Percentiles rank a stretch among this genome's conserved stretches.
Evolutionary conservation across 2,329 filamentous ascomycete species (phyloP).

Genomic region (Cordyceps cicadae): DNA sequence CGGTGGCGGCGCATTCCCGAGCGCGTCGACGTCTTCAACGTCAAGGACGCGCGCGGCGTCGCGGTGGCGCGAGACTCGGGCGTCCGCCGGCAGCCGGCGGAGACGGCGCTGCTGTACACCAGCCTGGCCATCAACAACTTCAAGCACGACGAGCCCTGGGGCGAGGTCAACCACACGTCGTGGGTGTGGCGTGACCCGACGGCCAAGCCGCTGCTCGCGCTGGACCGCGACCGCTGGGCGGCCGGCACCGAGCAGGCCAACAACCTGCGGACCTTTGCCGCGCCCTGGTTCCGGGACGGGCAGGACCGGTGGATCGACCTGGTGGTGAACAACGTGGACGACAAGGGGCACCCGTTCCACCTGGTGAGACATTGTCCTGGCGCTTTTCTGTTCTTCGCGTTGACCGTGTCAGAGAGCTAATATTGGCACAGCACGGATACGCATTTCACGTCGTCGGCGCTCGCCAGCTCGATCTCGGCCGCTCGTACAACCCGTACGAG

Average conservation of each 20-base stretch:
- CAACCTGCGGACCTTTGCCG: conserved; percentile 11
- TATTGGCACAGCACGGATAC: conserved; percentile 15
- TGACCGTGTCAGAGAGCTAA: too few species aligned
- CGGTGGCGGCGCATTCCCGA: neutral
- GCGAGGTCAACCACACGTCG: conserved; percentile 17
- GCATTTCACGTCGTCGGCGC: conserved; percentile 13
- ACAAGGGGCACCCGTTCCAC: conserved; percentile 41
- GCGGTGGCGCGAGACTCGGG: neutral
- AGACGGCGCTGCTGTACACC: conserved; percentile 16
- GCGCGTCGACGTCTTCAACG: neutral
- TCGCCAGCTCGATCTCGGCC: conserved; percentile 1
- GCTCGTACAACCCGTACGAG: conserved; percentile 10
- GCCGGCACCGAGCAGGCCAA: conserved; percentile 13
- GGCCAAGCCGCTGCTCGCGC: conserved; percentile 14
- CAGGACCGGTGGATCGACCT: conserved; percentile 35
- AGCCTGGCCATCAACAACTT: conserved; percentile 16
- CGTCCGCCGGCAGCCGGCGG: neutral
- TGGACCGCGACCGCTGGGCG: conserved; percentile 13
- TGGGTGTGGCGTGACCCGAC: conserved; percentile 13
- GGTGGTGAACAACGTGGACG: conserved; percentile 42
- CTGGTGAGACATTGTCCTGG: conserved; percentile 23
- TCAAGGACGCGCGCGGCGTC: neutral
- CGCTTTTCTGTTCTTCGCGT: neutral
- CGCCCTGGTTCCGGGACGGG: conserved; percentile 15
- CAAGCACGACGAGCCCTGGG: conserved; percentile 17